Conservation (phyloP, 1,139 yeast species). For the Lodderomyces parapsilosis region DNA sequence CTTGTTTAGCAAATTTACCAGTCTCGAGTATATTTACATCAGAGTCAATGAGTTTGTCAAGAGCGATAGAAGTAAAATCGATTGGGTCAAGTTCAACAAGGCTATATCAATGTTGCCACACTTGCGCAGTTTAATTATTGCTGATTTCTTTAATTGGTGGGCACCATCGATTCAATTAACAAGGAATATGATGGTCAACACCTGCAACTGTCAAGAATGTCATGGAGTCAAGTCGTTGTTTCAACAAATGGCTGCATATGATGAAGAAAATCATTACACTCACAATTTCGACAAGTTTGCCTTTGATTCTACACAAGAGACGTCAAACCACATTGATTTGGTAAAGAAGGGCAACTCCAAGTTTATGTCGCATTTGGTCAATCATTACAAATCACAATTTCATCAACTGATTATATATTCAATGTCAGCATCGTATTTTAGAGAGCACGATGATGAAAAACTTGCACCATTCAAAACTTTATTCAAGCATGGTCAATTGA, state of each 20-base stretch:
- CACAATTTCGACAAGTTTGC: constrained; percentile 13
- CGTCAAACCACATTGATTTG: constrained; percentile 1
- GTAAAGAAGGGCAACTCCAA: constrained; percentile 12
- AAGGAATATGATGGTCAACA: constrained; percentile 10
- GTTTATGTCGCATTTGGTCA: constrained; percentile 11
- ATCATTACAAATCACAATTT: constrained; percentile 13
- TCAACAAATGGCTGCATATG: constrained; percentile 12
- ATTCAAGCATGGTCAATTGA: constrained; percentile 13
- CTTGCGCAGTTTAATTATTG: constrained; percentile 9
- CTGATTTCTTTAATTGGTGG: constrained; percentile 17
- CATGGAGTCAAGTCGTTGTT: constrained; percentile 6
- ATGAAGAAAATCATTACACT: constrained; percentile 13
- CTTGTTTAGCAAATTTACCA: constrained; percentile 10
- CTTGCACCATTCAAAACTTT: constrained; percentile 13
- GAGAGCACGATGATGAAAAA: constrained; percentile 4
- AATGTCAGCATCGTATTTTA: constrained; percentile 7
- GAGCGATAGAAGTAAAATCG: constrained; percentile 9
- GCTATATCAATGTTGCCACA: constrained; percentile 4
- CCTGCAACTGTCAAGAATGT: constrained; percentile 13
- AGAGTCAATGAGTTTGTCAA: constrained; percentile 8
- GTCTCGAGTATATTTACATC: constrained; percentile 8
- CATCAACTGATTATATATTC: constrained; percentile 13
- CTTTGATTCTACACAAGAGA: not conserved
- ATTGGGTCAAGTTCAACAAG: constrained; percentile 10
- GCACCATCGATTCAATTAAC: constrained; percentile 11